Conservation (phyloP, 2,329 filamentous ascomycete genomes). For the Penicillium sp. region DNA sequence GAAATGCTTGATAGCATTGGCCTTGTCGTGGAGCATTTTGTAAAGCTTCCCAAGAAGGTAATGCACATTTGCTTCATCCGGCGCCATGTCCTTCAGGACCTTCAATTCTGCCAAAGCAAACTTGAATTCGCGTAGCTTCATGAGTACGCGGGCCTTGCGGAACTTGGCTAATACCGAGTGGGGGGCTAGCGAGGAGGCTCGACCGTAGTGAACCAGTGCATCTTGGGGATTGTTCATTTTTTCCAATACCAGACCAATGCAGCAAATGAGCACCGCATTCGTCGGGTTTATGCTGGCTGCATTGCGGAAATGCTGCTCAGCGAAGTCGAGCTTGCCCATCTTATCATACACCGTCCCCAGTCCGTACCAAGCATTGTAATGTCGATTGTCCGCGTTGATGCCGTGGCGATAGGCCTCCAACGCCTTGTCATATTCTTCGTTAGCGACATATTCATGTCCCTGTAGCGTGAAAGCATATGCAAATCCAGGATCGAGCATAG, state of each 20-base stretch:
- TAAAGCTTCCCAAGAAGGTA: conserved; percentile 75
- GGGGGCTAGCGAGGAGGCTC: conserved; percentile 78
- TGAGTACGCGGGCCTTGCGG: conserved; percentile 84
- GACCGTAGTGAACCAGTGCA: conserved; percentile 76
- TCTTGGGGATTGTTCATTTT: conserved; percentile 77
- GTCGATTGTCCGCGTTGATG: conserved; percentile 78
- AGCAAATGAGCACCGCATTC: conserved; percentile 88
- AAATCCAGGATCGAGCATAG: conserved; percentile 83
- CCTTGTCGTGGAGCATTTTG: conserved; percentile 58
- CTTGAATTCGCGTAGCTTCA: conserved; percentile 68
- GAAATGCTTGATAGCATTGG: conserved; percentile 84
- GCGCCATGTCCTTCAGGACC: conserved; percentile 84
- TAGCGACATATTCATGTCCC: conserved; percentile 91
- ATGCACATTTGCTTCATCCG: conserved; percentile 93
- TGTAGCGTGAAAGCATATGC: conserved; percentile 95
- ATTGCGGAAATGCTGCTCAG: conserved; percentile 84
- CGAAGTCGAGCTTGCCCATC: conserved; percentile 84
- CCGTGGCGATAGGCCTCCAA: conserved; percentile 81
- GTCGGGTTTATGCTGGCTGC: conserved; percentile 88
- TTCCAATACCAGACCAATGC: conserved; percentile 85
- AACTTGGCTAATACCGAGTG: conserved; percentile 79
- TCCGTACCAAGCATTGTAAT: conserved; percentile 99
- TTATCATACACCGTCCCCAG: conserved; percentile 79
- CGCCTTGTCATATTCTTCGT: conserved; percentile 96
- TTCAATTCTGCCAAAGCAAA: conserved; percentile 78